Evolutionary conservation across 202 grass and related monocot genomes (phyloP).

Genomic region (Bolboschoenoplectus hybrid): DNA sequence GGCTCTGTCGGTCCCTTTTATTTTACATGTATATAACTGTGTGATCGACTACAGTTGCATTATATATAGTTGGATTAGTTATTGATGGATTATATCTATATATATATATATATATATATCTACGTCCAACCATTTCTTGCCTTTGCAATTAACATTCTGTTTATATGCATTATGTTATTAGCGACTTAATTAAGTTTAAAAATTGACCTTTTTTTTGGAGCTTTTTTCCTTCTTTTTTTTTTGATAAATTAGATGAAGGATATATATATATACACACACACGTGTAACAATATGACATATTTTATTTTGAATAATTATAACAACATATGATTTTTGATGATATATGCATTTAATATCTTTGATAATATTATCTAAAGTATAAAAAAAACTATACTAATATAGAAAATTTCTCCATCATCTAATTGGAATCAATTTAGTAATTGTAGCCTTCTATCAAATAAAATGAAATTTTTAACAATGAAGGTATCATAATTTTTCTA

Average conservation of each 20-base stretch:
- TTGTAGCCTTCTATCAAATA: too few species aligned
- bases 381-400: too few species aligned
- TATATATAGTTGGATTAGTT: conserved; percentile 8
- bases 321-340: not conserved
- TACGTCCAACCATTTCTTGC: not conserved
- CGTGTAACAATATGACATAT: not conserved
- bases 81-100: not conserved
- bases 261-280: not conserved
- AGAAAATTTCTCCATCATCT: too few species aligned
- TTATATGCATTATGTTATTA: not conserved
- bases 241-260: not conserved
- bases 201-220: not conserved
- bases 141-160: not conserved
- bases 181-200: not conserved
- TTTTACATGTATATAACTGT: not conserved
- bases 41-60: conserved; percentile 7
- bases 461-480: not conserved
- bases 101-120: too few species aligned
- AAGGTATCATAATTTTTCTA: not conserved
- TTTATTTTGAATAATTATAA: not conserved
- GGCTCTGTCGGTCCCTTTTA: not conserved
- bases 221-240: not conserved
- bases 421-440: too few species aligned
- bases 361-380: too few species aligned
- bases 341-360: not conserved